A percentile compares a stretch with the other conserved stretches of the same genome.
These are phyloP conservation scores for Punica granatum DNA, from an alignment of 345 rosid genomes.

Conservation along the genomic window DNA sequence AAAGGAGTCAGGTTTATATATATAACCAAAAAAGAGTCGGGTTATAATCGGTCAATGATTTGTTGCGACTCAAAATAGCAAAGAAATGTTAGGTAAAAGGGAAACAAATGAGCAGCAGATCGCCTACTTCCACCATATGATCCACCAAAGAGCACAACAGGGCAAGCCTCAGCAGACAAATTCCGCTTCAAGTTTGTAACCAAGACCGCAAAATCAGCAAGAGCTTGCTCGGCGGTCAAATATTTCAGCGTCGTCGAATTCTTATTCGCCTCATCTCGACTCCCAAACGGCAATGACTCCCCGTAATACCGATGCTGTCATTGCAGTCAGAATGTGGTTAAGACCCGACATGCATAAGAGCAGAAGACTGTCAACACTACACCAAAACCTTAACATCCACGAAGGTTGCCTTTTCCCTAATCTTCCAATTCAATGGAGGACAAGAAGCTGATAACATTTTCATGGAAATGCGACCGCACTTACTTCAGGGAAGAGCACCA, in stretches of 20 bases:
- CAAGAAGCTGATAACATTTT: neutral
- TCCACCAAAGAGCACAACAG: conserved; percentile 89
- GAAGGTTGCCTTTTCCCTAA: neutral
- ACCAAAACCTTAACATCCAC: neutral
- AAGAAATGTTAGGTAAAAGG: neutral
- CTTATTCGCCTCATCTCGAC: conserved; percentile 57
- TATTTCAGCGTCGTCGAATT: conserved; percentile 57
- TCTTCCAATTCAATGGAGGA: neutral
- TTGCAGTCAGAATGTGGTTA: conserved; percentile 16
- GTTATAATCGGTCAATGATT: neutral
- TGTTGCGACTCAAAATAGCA: neutral
- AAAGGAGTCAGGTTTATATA: neutral
- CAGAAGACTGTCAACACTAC: neutral
- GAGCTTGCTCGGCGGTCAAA: conserved; percentile 89
- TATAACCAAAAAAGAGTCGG: no score
- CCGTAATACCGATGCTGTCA: conserved; percentile 82
- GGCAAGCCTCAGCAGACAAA: conserved; percentile 75
- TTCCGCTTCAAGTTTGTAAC: conserved; percentile 65
- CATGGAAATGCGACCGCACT: neutral
- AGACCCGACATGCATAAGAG: no score
- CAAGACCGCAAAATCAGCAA: conserved; percentile 79
- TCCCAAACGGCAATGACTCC: conserved; percentile 68
- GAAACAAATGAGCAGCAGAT: neutral
- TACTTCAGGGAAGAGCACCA: conserved; percentile 78
- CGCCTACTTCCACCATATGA: conserved; percentile 95